These are phyloP conservation scores for Picochlorum sp. DNA, from an alignment of 139 green algal species.

Conservation along the genomic window DNA sequence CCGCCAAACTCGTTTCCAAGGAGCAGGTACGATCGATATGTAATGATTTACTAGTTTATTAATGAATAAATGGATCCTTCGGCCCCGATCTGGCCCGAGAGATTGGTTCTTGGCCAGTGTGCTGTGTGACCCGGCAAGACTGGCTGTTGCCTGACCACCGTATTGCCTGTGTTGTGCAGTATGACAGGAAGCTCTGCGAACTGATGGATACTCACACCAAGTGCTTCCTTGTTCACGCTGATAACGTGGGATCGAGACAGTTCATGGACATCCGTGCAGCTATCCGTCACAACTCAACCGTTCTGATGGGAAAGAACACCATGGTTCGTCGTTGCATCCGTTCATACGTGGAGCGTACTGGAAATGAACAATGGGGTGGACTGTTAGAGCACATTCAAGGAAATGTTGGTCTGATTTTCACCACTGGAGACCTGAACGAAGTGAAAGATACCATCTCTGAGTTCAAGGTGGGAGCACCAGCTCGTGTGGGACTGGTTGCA, in stretches of 20 bases:
- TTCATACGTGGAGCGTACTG: conserved; percentile 82
- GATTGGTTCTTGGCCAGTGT: too few species aligned
- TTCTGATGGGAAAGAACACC: conserved; percentile 99
- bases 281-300: conserved; percentile 69
- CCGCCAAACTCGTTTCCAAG: conserved; percentile 55
- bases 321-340: conserved; percentile 95
- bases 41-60: too few species aligned
- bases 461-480: conserved; percentile 86
- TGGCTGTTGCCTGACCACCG: background rate
- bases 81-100: too few species aligned
- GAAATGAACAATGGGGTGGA: conserved; percentile 71
- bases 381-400: conserved; percentile 84
- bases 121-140: too few species aligned
- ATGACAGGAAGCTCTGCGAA: conserved; percentile 68
- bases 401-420: conserved; percentile 99
- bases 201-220: conserved; percentile 72
- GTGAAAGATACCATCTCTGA: conserved; percentile 74
- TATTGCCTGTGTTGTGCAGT: conserved; percentile 38
- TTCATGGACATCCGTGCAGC: conserved; percentile 93
- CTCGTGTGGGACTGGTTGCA: conserved; percentile 81
- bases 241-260: conserved; percentile 99
- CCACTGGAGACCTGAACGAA: conserved; percentile 58
- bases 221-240: conserved; percentile 88
- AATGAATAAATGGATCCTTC: too few species aligned
- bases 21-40: conserved; percentile 39